A percentile compares a stretch with the other conserved stretches of the same genome.
phyloP scores from a whole-genome alignment of 495 filamentous ascomycete genomes.

The Sporormia fimetaria region DNA sequence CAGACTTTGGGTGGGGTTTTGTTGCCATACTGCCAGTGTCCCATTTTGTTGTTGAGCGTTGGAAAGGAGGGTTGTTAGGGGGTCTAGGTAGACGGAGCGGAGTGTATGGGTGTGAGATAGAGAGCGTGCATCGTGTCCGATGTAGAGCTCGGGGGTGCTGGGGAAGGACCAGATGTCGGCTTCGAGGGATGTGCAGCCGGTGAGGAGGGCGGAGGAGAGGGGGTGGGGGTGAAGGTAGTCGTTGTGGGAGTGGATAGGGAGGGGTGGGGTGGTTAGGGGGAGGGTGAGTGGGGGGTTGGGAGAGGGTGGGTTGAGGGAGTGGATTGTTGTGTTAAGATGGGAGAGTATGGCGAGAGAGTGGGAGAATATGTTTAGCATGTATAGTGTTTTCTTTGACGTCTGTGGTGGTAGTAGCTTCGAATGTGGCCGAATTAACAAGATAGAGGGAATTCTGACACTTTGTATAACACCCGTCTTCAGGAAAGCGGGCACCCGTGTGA shows the following conservation, averaged over 20 bases:
- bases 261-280: slow-evolving; percentile 64
- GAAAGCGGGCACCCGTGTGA: too few relatives aligned
- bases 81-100: slow-evolving; percentile 30
- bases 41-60: slow-evolving; percentile 16
- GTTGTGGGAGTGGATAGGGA: slow-evolving; percentile 72
- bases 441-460: too few relatives aligned
- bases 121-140: slow-evolving; percentile 29
- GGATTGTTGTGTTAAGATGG: too few relatives aligned
- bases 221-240: slow-evolving; percentile 81
- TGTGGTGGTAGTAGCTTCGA: too few relatives aligned
- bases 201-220: slow-evolving; percentile 54
- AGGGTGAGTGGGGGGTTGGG: slow-evolving; percentile 38
- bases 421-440: too few relatives aligned
- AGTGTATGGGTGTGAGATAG: slow-evolving; percentile 30
- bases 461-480: too few relatives aligned
- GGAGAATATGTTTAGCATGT: too few relatives aligned
- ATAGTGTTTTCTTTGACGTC: too few relatives aligned
- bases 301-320: too few relatives aligned
- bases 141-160: slow-evolving; percentile 44
- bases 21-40: slow-evolving; percentile 31
- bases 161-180: slow-evolving; percentile 70
- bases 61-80: slow-evolving; percentile 26
- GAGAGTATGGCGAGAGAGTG: too few relatives aligned
- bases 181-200: slow-evolving; percentile 62
- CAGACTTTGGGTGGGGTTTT: slow-evolving; percentile 26